Conservation (phyloP, 2,329 filamentous ascomycete species). For the Tolypocladium amazonense region DNA sequence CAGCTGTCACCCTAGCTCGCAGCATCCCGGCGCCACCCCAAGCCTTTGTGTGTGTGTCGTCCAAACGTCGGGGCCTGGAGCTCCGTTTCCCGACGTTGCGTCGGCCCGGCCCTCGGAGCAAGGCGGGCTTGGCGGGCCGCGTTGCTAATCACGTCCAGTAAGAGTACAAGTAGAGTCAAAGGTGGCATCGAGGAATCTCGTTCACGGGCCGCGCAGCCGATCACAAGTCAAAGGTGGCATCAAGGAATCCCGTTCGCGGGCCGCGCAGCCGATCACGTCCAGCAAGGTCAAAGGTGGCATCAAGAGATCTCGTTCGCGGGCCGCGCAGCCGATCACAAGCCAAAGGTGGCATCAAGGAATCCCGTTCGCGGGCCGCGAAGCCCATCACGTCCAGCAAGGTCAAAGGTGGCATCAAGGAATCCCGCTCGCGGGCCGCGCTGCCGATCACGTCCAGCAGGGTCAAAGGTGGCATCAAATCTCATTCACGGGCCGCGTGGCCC, state of each 20-base stretch:
- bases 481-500: neutral
- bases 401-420: neutral
- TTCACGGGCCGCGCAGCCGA: neutral
- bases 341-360: neutral
- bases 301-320: neutral
- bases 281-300: neutral
- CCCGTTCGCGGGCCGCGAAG: too few relatives aligned
- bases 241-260: conserved; percentile 1
- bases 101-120: neutral
- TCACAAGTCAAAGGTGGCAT: too few relatives aligned
- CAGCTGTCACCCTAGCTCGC: neutral
- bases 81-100: neutral
- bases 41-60: too few relatives aligned
- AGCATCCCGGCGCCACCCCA: neutral
- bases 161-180: neutral
- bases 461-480: neutral
- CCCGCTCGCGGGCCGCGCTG: too few relatives aligned
- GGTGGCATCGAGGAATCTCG: conserved; percentile 1
- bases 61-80: neutral
- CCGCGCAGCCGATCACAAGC: neutral
- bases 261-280: neutral
- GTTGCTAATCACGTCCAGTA: neutral
- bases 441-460: neutral
- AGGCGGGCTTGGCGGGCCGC: neutral
- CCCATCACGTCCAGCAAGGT: neutral